Base-by-base conservation (phyloP, 2,329 filamentous ascomycete species). In the Curvularia hawaiiensis region DNA sequence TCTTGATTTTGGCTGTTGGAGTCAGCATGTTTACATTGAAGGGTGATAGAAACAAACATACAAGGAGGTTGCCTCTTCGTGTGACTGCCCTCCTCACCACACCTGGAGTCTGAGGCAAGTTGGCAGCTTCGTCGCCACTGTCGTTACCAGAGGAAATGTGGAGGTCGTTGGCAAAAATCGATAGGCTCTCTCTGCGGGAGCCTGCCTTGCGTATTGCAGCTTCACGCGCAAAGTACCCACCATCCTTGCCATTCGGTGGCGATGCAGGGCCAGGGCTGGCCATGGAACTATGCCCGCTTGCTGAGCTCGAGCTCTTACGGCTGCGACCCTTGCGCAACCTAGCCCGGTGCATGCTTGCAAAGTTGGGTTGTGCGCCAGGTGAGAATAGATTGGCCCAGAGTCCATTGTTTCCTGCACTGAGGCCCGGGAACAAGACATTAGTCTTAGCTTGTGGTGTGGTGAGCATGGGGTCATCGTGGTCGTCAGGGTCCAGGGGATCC, bases 31-130 rank as follows among this genome's bases (percentile, higher is more conserved):
- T 11, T 11, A 1, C 1, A 8, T 6, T n/a, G 6, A 9, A n/a
- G 11, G 4, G 24, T 5, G 11, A 44, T 4, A 11, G 18, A 31
- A 47, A 51, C 24, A 12, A 43, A 79, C 88, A 74, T 82, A 95
- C 91, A 72, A 99, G 77, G 60, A 99, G 83, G 76, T 96, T 99
- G 8, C 93, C 91, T 58, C 94, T 85, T 50, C 95, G 84, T 7
- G 92, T 96, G 7, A 98, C 94, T 1, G 88, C 86, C 61, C 93
- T 85, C 60, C 90, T 85, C 61, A 96, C 90, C 16, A 97, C 92
- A 55, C 88, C 90, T 49, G 90, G 84, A 54, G 89, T 88, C 48
- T 75, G 77, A 22, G 75, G 78, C 35, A 73, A 62, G 30, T 70
- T 79, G 8, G 80, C 83, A 59, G 80, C 81, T 63, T 85, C 87